Evolutionary conservation across 2,329 filamentous ascomycete species (phyloP).

Genomic region (Sordariomycetes sp.): DNA sequence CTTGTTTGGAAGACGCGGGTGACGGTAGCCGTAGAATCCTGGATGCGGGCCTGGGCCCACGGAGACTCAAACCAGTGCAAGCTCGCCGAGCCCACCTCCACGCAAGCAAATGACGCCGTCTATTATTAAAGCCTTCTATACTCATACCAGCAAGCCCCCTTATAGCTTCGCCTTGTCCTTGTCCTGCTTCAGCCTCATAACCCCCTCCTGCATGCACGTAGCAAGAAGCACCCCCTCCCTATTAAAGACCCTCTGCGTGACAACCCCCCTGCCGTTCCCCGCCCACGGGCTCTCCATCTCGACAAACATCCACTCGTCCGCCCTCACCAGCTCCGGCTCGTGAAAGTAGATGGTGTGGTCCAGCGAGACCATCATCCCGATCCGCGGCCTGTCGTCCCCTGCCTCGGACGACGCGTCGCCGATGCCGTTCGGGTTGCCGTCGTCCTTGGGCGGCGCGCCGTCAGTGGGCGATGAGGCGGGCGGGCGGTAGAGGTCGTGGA

Average conservation of each 20-base stretch:
- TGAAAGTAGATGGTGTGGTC: conserved; percentile 68
- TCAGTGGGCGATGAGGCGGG: conserved; percentile 2
- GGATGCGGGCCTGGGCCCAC: too few species aligned
- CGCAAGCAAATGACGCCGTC: neutral
- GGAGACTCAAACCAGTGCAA: too few species aligned
- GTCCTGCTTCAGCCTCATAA: conserved; percentile 33
- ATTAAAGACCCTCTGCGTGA: conserved; percentile 64
- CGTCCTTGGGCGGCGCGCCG: neutral
- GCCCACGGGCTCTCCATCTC: conserved; percentile 77
- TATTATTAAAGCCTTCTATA: neutral
- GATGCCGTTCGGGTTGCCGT: neutral
- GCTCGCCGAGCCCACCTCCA: too few species aligned
- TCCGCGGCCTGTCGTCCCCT: conserved; percentile 39
- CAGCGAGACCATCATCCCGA: conserved; percentile 79
- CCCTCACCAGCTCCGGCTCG: conserved; percentile 44
- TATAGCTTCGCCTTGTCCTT: conserved; percentile 13
- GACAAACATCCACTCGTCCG: conserved; percentile 68
- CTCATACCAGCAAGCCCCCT: neutral
- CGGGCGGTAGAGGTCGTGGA: conserved; percentile 62
- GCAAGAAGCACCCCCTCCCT: conserved; percentile 63
- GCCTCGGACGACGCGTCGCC: conserved; percentile 28
- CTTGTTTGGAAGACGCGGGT: too few species aligned
- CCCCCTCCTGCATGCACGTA: conserved; percentile 68
- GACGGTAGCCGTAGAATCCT: too few species aligned
- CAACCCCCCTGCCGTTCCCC: conserved; percentile 65